Conservation (phyloP, 345 rosid genomes). For the Aquilaria yunnanensis region DNA sequence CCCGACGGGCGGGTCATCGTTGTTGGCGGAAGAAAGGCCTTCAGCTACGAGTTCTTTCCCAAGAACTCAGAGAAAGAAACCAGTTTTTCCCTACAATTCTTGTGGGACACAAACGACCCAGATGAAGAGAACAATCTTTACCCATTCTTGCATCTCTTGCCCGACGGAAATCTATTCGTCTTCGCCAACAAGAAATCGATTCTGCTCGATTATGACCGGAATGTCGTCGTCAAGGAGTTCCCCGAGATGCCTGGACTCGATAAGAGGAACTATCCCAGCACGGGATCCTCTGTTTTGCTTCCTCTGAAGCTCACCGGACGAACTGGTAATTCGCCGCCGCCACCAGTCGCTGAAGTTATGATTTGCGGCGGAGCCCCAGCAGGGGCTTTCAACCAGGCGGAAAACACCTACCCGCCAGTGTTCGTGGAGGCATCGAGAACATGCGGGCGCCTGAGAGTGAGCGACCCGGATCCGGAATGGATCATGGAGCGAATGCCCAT, state of each 20-base stretch:
- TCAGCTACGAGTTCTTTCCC: conserved; percentile 61
- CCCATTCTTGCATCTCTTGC: conserved; percentile 68
- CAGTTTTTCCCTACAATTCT: conserved; percentile 41
- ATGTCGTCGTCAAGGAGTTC: conserved; percentile 45
- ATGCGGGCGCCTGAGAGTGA: conserved; percentile 62
- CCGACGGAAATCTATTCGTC: conserved; percentile 71
- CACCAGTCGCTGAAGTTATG: conserved; percentile 55
- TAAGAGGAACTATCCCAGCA: conserved; percentile 67
- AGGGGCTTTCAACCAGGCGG: conserved; percentile 42
- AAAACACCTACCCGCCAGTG: conserved; percentile 18
- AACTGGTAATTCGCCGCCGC: background rate
- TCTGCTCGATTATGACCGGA: conserved; percentile 35
- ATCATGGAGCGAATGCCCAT: conserved; percentile 73
- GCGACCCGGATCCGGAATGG: conserved; percentile 62
- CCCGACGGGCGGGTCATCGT: conserved; percentile 73
- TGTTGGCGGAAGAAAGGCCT: conserved; percentile 67
- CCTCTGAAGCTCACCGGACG: conserved; percentile 35
- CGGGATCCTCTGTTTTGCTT: conserved; percentile 81
- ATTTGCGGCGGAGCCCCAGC: conserved; percentile 73
- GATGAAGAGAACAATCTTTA: conserved; percentile 78
- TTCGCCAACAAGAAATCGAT: conserved; percentile 74
- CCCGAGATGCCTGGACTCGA: conserved; percentile 61
- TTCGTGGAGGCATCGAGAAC: conserved; percentile 55
- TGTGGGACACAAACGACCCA: conserved; percentile 53
- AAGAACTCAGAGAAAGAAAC: conserved; percentile 21